Base-by-base conservation (phyloP, 495 filamentous ascomycete species). In the Tirmania nivea region DNA sequence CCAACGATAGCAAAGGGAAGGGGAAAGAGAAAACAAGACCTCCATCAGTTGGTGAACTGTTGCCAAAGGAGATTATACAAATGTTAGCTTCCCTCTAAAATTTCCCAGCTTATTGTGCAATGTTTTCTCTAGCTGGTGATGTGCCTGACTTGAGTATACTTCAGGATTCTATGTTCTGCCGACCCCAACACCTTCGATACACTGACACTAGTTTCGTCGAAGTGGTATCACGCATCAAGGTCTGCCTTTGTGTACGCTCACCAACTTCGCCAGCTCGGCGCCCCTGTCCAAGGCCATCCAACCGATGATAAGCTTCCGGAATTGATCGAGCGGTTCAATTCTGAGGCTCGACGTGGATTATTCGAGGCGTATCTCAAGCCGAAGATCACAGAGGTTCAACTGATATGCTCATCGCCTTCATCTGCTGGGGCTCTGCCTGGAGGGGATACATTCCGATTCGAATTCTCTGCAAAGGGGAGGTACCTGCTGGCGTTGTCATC, bases 401-500 rank as follows among this genome's bases (percentile, higher is more conserved):
- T 92, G 25, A 78, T 88, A n/a, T 88, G 83, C 14, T 82, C 79
- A 35, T 86, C 83, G 16, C 83, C 85, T 63, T 84, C 81, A 56
- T 88, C 83, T 0, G 83, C 85, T 11, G 83, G 82, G 9, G 75
- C 79, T 0, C 81, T 81, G 54, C 85, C 85, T 0, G 81, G 83
- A 7, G 85, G 85, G 19, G 85, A 92, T 65, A 83, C 84, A 48
- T 84, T 92, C 66, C 82, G 84, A 51, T 92, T 90, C 59, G 75
- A 75, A 54, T 78, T 85, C 54, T 89, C 85, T 14, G 77, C 81
- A 8, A 78, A 74, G 57, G 84, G 83, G 10, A 77, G 79, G 53
- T 76, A 79, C 64, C 66, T 88, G 11, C 71, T 92, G 9, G 86
- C 83, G 45, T 80, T 86, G 57, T 87, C 82, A 63, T 89, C 85